A percentile compares a stretch with the other conserved stretches of the same genome.
These are phyloP conservation scores for Blastocystis sp. DNA, from an alignment of 352 stramenopile species.

Conservation along the genomic window DNA sequence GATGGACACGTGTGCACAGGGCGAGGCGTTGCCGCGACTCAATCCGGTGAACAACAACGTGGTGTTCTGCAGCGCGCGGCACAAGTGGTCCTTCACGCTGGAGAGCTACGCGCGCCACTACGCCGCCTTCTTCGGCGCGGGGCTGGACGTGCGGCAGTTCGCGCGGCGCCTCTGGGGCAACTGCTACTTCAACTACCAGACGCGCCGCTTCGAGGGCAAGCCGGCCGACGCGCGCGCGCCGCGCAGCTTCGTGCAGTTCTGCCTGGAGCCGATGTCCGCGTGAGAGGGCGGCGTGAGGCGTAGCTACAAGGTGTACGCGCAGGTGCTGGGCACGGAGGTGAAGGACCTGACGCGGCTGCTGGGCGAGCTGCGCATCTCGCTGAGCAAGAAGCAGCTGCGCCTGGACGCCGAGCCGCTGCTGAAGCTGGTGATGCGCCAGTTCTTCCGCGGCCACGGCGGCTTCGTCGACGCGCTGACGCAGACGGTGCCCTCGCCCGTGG, in stretches of 20 bases:
- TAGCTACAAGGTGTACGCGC: conserved; percentile 94
- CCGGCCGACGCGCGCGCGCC: conserved; percentile 74
- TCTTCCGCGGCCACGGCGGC: conserved; percentile 75
- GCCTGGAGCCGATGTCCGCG: conserved; percentile 87
- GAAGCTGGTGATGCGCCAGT: conserved; percentile 85
- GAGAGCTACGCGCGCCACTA: conserved; percentile 88
- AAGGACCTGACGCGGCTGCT: conserved; percentile 82
- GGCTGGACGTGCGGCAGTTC: conserved; percentile 81
- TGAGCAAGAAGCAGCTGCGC: conserved; percentile 88
- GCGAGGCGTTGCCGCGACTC: conserved; percentile 72
- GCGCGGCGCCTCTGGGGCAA: conserved; percentile 91
- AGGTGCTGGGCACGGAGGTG: conserved; percentile 88
- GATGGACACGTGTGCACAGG: conserved; percentile 4
- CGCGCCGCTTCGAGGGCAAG: conserved; percentile 85
- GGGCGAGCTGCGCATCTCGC: conserved; percentile 83
- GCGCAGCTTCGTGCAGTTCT: conserved; percentile 94
- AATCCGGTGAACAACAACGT: conserved; percentile 92
- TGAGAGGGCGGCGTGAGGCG: not conserved
- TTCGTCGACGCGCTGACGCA: conserved; percentile 73
- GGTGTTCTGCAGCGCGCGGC: conserved; percentile 88
- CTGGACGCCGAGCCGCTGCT: conserved; percentile 88
- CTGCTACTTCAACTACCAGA: conserved; percentile 88
- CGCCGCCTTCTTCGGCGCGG: conserved; percentile 73
- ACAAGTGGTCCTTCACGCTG: conserved; percentile 94
- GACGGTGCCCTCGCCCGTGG: conserved; percentile 85